Evolutionary conservation across 805 yeast genomes (phyloP).

Genomic region (Candida ponderosae): DNA sequence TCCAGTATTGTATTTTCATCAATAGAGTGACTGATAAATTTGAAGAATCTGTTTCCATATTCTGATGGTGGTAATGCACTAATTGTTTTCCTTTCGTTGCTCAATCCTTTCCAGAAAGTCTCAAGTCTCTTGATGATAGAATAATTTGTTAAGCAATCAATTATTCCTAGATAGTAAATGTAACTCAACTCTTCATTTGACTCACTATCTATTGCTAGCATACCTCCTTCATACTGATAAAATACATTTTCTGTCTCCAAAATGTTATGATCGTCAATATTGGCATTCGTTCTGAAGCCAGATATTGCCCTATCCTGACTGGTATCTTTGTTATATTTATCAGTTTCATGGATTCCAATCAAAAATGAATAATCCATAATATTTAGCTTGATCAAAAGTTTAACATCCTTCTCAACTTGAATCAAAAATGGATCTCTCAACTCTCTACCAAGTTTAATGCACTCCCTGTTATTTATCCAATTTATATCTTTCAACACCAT

Average conservation of each 20-base stretch:
- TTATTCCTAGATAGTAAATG: slow-evolving; percentile 86
- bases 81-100: slow-evolving; percentile 59
- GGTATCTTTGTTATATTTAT: slow-evolving; percentile 30
- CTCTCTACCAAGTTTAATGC: slow-evolving; percentile 67
- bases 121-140: slow-evolving; percentile 70
- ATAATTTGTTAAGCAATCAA: slow-evolving; percentile 86
- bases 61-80: slow-evolving; percentile 89
- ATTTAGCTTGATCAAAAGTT: slow-evolving; percentile 61
- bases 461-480: slow-evolving; percentile 64
- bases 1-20: slow-evolving; percentile 14
- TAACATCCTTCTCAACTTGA: slow-evolving; percentile 73
- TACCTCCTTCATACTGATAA: slow-evolving; percentile 81
- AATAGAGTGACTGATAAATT: slow-evolving; percentile 47
- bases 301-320: slow-evolving; percentile 14
- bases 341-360: slow-evolving; percentile 72
- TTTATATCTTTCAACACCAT: slow-evolving; percentile 79
- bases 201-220: slow-evolving; percentile 55
- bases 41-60: slow-evolving; percentile 80
- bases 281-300: too few relatives aligned
- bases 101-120: slow-evolving; percentile 74
- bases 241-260: slow-evolving; percentile 39
- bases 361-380: slow-evolving; percentile 95
- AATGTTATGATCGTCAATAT: slow-evolving; percentile 19
- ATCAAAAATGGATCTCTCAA: slow-evolving; percentile 51
- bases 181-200: slow-evolving; percentile 52